These are phyloP conservation scores for Saccharomycopsis sp. DNA, from an alignment of 805 yeast species.

Conservation along the genomic window DNA sequence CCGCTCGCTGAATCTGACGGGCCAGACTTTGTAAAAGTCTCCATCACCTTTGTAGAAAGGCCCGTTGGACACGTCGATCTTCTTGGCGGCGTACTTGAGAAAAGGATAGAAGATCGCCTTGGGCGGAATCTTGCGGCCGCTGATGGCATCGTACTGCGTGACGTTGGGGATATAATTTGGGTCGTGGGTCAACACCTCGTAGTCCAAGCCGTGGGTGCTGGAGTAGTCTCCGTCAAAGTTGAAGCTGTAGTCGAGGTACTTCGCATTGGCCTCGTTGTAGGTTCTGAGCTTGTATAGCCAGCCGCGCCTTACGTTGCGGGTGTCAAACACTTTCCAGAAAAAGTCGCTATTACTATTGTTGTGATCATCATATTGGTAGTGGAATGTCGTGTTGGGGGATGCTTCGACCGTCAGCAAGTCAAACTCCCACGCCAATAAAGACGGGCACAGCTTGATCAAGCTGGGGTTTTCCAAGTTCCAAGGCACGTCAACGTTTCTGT, in stretches of 20 bases:
- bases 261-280: constrained; percentile 8
- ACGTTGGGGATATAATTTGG: constrained; percentile 19
- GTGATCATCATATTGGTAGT: constrained; percentile 5
- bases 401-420: constrained; percentile 38
- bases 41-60: constrained; percentile 33
- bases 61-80: constrained; percentile 47
- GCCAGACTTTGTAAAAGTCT: constrained; percentile 36
- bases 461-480: constrained; percentile 29
- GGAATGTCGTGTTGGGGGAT: constrained; percentile 25
- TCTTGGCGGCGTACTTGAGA: constrained; percentile 43
- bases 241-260: constrained; percentile 27
- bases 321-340: constrained; percentile 19
- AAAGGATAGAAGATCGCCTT: constrained; percentile 39
- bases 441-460: constrained; percentile 25
- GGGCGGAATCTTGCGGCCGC: constrained; percentile 43
- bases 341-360: constrained; percentile 2
- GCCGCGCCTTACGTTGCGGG: constrained; percentile 40
- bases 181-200: constrained; percentile 19
- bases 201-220: constrained; percentile 14
- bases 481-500: constrained; percentile 31
- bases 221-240: constrained; percentile 27
- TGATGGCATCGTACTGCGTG: constrained; percentile 37
- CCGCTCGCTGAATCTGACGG: constrained; percentile 39
- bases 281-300: constrained; percentile 40
- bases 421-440: constrained; percentile 39